Conservation (phyloP, 495 filamentous ascomycete species). For the Melanomma pulvis-pyrius region DNA sequence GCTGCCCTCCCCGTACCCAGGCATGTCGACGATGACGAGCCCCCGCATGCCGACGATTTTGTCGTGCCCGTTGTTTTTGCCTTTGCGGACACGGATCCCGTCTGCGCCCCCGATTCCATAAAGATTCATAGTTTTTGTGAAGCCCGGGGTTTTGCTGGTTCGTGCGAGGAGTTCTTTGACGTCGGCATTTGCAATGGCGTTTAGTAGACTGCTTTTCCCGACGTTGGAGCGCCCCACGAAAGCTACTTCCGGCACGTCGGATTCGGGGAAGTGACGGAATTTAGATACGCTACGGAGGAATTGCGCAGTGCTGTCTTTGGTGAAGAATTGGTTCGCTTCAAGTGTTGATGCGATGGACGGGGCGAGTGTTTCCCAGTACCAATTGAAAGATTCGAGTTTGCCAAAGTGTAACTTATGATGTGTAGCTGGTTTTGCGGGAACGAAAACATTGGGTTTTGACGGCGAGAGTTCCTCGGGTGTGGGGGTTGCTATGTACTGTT, state of each 20-base stretch:
- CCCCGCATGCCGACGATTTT: constrained; percentile 32
- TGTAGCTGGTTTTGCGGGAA: not conserved
- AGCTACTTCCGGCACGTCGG: constrained; percentile 61
- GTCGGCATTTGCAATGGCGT: constrained; percentile 69
- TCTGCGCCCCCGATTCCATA: constrained; percentile 69
- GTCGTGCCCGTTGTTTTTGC: constrained; percentile 51
- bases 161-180: constrained; percentile 53
- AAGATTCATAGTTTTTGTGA: constrained; percentile 80
- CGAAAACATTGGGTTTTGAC: not conserved
- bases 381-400: constrained; percentile 43
- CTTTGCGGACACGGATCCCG: constrained; percentile 36
- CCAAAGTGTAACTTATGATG: constrained; percentile 29
- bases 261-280: constrained; percentile 63
- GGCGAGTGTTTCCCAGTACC: constrained; percentile 61
- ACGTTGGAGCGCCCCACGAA: constrained; percentile 88
- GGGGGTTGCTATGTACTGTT: not conserved
- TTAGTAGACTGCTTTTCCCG: constrained; percentile 86
- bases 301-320: constrained; percentile 7
- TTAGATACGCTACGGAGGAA: constrained; percentile 70
- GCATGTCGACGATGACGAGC: constrained; percentile 82
- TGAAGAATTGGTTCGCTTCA: constrained; percentile 67
- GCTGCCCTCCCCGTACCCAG: constrained; percentile 85
- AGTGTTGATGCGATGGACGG: constrained; percentile 59
- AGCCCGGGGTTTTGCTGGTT: constrained; percentile 72
- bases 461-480: not conserved